Evolutionary conservation across 164 flowering plant species (phyloP), one percentile per base, ranked within the genome.

Genomic region (Aristolochia fimbriata): DNA sequence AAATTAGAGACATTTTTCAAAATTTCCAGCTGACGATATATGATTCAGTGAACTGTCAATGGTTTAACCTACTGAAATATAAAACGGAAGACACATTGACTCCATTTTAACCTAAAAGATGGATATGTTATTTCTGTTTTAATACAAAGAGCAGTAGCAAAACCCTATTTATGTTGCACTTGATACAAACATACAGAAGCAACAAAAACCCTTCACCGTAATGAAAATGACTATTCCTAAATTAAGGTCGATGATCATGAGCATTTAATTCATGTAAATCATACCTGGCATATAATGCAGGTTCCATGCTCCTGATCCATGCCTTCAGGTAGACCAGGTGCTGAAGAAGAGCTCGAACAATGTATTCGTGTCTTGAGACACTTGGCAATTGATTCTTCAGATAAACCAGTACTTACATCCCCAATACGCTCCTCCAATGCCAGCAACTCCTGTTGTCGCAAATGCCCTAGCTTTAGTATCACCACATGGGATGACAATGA

Each of bases 261-360:
- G 5, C 30, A 27, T 27, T 27, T 27, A 27, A 27, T 27, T 2
- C 30, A 27, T 27, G 30, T 27, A 6, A 37, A 4, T 27, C 22
- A 37, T 82, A 87, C 98, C 96, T 81, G 96, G 69, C 98, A 92
- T 60, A 89, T 78, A 23, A 79, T 82, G 79, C 96, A 89, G 55
- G 79, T 75, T 59, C 75, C 81, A 30, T 62, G 17, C 62, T 75
- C 86, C 55, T 71, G 62, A 62, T 75, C 78, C 43, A 49, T 24
- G 33, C 65, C 60, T 31, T 70, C 73, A n/a, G 66, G 46, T 33
- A 72, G 76, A 60, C 73, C 78, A 67, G 78, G 65, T 21, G 68
- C 51, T 51, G 37, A 16, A n/a, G 75, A 61, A 47, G 70, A 22
- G 22, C 70, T 65, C 10, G 78, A 68, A 52, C 55, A 8, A 66